Base-by-base conservation (phyloP, 108 stramenopile species). In the Fragilariopsis cylindrus region DNA sequence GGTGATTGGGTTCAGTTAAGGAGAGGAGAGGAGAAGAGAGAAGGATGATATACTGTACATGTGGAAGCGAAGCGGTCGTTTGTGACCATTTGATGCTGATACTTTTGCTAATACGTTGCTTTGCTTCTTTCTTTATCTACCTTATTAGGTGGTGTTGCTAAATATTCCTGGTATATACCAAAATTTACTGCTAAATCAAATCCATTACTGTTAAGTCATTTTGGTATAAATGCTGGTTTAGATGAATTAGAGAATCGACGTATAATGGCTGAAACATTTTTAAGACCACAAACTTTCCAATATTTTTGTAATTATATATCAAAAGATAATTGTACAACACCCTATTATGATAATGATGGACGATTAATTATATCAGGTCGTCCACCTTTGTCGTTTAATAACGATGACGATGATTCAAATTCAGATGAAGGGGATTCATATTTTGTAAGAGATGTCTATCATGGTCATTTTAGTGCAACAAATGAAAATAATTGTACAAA, bases 271-370 rank as follows among this genome's bases (percentile, higher is more conserved):
- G 74, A 75, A 43, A 74, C 54, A 0, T 86, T 86, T 60, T 42
- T 68, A 30, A 71, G 79, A 6, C 85, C 85, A 3, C 73, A 69
- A 39, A 86, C 68, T 2, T 86, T 82, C 80, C 19, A 48, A 53
- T 79, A 82, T 15, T 86, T 80, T 65, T 86, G 85, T 48, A 50
- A 55, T 4, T 18, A 63, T 4, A 65, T 86, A 43, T 76, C 74
- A 3, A 21, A 47, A 0, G 69, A 40, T 60, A 82, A 77, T 48
- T 85, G 84, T 42, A 11, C 49, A 21, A 11, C 46, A 50, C 78
- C 78, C 18, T 62, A 73, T 48, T 71, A 53, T 9, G 74, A 63
- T 45, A 44, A 63, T 0, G 30, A 63, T 3, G 62, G 43, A 45
- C 62, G 62, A 6, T n/a, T 63, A 3, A 63, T 80, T 45, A 30